Percentiles rank a stretch among this genome's conserved stretches.
Evolutionary conservation across 148 eudicot genomes (phyloP).

Genomic region (Rhododendron simsii): DNA sequence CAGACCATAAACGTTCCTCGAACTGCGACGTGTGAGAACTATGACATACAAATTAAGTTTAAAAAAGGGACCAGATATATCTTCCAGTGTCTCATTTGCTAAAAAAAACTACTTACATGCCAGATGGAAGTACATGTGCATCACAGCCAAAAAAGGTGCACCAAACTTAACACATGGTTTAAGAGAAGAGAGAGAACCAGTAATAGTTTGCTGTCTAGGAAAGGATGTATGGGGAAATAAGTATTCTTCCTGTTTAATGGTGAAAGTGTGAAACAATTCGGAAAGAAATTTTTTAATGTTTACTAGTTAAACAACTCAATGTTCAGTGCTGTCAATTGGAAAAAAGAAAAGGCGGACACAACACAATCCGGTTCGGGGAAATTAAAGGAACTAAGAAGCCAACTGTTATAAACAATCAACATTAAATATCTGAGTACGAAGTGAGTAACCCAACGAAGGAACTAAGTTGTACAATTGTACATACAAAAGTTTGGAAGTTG

Average conservation of each 20-base stretch:
- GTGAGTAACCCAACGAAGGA: not conserved
- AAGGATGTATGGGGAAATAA: not conserved
- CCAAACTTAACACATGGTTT: slow-evolving; percentile 2
- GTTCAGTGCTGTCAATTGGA: not conserved
- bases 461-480: too few relatives aligned
- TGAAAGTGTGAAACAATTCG: not conserved
- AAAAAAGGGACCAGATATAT: not conserved
- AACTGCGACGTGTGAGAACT: not conserved
- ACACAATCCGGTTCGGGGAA: not conserved
- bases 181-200: not conserved
- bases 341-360: not conserved
- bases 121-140: not conserved
- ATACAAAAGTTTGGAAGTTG: not conserved
- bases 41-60: not conserved
- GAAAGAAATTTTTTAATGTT: not conserved
- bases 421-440: too few relatives aligned
- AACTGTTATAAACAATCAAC: not conserved
- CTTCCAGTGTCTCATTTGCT: not conserved
- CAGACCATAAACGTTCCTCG: not conserved
- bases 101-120: not conserved
- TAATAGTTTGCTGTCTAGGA: not conserved
- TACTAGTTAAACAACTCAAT: not conserved
- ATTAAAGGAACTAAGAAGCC: not conserved
- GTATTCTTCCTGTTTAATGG: not conserved
- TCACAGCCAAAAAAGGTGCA: not conserved